Evolutionary conservation across 225 moss, liverwort and hornwort species (phyloP).

Genomic region (Ulota crispa): DNA sequence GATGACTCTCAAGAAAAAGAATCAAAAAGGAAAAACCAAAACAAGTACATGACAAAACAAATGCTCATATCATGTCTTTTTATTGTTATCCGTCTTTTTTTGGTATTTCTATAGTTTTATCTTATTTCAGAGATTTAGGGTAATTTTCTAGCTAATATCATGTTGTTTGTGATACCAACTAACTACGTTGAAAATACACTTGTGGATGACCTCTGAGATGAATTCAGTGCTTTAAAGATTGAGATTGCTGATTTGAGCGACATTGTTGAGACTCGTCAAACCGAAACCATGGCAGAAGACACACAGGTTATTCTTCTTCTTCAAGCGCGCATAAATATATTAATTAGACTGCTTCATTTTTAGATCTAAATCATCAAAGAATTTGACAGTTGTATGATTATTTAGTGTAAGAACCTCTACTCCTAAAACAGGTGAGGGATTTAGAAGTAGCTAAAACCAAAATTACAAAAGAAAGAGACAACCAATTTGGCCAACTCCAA

Average conservation of each 20-base stretch:
- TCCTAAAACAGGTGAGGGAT: conserved; percentile 47
- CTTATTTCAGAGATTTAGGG: no score
- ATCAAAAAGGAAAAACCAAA: conserved; percentile 72
- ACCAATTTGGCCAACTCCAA: conserved; percentile 51
- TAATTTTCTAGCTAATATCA: not conserved
- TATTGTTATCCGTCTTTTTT: no score
- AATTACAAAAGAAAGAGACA: conserved; percentile 62
- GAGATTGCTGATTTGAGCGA: conserved; percentile 70
- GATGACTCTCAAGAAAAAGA: conserved; percentile 86
- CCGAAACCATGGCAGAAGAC: conserved; percentile 67
- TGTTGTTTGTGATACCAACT: not conserved
- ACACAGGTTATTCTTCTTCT: conserved; percentile 38
- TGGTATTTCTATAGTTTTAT: no score
- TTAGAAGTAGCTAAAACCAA: conserved; percentile 62
- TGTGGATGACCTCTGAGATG: not conserved
- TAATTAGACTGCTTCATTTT: no score
- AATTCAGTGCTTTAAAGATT: conserved; percentile 62
- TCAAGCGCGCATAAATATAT: no score
- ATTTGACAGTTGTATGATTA: not conserved
- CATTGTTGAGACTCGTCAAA: conserved; percentile 63
- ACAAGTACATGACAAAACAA: conserved; percentile 39
- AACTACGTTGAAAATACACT: not conserved
- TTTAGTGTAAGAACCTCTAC: not conserved
- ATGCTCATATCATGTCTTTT: no score
- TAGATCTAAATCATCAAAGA: not conserved